These are phyloP conservation scores for Lolium perenne DNA, from an alignment of 176 grass and related monocot genomes.

Conservation along the genomic window DNA sequence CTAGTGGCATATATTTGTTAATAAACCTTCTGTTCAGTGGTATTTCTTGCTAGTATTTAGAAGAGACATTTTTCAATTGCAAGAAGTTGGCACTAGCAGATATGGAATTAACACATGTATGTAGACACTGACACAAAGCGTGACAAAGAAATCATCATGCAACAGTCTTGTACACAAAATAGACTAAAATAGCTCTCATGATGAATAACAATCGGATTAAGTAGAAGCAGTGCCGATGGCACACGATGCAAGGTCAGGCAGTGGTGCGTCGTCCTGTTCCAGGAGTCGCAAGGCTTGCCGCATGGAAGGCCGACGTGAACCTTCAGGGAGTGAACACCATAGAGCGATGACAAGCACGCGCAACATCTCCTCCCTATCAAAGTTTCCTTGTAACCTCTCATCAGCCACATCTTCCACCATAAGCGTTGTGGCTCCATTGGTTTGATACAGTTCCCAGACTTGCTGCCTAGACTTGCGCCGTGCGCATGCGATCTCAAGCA, in stretches of 20 bases:
- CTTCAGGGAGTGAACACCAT: not conserved
- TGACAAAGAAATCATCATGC: too few species aligned
- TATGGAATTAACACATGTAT: too few species aligned
- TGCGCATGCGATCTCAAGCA: not conserved
- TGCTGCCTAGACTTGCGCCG: not conserved
- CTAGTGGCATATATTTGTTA: too few species aligned
- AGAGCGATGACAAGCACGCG: not conserved
- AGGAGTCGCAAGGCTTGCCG: not conserved
- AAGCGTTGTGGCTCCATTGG: too few species aligned
- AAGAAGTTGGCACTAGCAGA: too few species aligned
- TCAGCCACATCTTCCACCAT: not conserved
- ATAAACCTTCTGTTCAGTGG: too few species aligned
- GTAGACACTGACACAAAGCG: too few species aligned
- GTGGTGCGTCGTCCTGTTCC: not conserved
- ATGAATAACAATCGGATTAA: too few species aligned
- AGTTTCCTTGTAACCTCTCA: not conserved
- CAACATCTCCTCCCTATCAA: not conserved
- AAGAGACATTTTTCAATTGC: too few species aligned
- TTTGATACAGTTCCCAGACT: not conserved
- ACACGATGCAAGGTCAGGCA: not conserved
- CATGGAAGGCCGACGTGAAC: not conserved
- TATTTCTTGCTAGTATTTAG: too few species aligned
- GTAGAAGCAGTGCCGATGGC: not conserved
- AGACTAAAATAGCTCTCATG: too few species aligned
- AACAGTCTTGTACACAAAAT: too few species aligned